These are phyloP conservation scores for Mycena chlorophos DNA, from an alignment of 768 basidiomycete genomes.

Conservation along the genomic window DNA sequence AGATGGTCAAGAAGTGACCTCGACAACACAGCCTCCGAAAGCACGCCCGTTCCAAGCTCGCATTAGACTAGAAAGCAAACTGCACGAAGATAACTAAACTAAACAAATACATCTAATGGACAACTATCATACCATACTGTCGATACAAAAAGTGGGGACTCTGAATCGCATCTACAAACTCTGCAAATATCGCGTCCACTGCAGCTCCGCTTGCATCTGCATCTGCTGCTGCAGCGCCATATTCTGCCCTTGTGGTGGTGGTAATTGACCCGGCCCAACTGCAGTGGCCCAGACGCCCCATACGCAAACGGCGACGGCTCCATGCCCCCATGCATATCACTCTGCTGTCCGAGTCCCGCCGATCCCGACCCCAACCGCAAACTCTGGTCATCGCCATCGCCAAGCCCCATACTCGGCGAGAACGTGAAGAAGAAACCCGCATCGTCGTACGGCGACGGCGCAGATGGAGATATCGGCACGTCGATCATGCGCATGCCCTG, in stretches of 20 bases:
- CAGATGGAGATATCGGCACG: conserved; percentile 1
- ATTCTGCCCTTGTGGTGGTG: background rate
- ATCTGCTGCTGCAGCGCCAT: background rate
- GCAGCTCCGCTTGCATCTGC: background rate
- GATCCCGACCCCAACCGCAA: background rate
- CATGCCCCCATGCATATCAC: background rate
- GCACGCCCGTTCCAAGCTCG: too few species aligned
- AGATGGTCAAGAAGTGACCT: too few species aligned
- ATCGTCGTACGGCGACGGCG: background rate
- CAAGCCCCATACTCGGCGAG: background rate
- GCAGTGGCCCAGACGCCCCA: too few species aligned
- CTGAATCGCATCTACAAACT: conserved; percentile 6
- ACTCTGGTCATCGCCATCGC: background rate
- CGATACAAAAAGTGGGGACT: too few species aligned
- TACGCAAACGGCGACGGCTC: background rate
- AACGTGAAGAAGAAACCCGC: conserved; percentile 15
- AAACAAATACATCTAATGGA: too few species aligned
- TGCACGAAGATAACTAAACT: too few species aligned
- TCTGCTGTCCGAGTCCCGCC: too few species aligned
- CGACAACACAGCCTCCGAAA: too few species aligned
- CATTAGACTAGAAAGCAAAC: too few species aligned
- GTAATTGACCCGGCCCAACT: too few species aligned
- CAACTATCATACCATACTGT: too few species aligned
- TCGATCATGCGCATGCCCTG: background rate
- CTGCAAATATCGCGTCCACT: conserved; percentile 7